Conservation (phyloP, 495 filamentous ascomycete genomes). For the Aspergillus ostianus region DNA sequence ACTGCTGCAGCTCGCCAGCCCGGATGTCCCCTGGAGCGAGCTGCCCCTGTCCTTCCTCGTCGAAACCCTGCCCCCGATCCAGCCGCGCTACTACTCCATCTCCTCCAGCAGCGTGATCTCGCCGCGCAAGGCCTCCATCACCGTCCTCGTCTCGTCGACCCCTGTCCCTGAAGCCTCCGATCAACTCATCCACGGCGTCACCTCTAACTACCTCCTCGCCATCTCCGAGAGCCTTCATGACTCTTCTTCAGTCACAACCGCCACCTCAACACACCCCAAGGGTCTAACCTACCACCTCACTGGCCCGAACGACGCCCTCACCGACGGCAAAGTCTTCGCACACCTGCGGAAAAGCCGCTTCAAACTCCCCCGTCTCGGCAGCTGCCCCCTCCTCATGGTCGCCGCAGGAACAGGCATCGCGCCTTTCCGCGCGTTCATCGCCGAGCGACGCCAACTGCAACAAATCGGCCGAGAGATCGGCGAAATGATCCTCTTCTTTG, state of each 20-base stretch:
- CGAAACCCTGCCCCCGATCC: constrained; percentile 40
- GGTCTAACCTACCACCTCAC: constrained; percentile 35
- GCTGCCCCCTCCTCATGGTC: constrained; percentile 44
- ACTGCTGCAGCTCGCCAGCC: constrained; percentile 30
- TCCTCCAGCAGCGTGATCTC: constrained; percentile 48
- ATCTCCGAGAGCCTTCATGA: constrained; percentile 25
- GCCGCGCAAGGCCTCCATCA: constrained; percentile 42
- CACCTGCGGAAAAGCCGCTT: constrained; percentile 48
- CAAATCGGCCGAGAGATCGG: constrained; percentile 40
- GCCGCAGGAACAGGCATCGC: constrained; percentile 49
- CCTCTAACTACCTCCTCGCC: constrained; percentile 49
- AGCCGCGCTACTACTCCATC: constrained; percentile 55
- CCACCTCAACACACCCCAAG: constrained; percentile 27
- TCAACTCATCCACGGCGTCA: constrained; percentile 40
- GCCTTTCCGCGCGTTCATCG: constrained; percentile 47
- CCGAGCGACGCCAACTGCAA: constrained; percentile 39
- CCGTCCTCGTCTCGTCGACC: constrained; percentile 38
- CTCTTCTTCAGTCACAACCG: too few species aligned
- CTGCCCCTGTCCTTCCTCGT: constrained; percentile 47
- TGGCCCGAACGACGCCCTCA: constrained; percentile 27
- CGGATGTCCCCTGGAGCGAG: constrained; percentile 30
- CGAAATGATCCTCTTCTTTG: constrained; percentile 45
- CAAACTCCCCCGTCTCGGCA: constrained; percentile 36
- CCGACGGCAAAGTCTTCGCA: constrained; percentile 33
- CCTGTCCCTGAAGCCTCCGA: constrained; percentile 23